phyloP scores from a whole-genome alignment of 2,329 filamentous ascomycete species.

The Plenodomus biglobosus region DNA sequence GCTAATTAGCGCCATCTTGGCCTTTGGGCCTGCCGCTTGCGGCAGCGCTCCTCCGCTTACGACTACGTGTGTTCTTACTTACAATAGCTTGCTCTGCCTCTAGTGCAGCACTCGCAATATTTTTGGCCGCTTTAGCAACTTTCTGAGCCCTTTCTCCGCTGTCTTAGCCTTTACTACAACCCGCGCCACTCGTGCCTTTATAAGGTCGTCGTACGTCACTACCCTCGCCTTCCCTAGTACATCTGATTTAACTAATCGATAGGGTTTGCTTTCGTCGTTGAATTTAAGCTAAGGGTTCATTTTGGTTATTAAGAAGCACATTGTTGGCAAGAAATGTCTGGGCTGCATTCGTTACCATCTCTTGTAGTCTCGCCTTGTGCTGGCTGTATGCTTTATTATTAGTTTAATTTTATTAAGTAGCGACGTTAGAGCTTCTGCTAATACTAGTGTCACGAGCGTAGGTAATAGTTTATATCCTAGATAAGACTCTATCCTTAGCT shows the following conservation, averaged over 20 bases:
- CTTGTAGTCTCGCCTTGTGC: constrained; percentile 11
- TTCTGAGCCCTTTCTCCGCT: constrained; percentile 3
- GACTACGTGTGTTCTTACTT: constrained; percentile 3
- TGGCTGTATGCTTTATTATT: constrained; percentile 9
- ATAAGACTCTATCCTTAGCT: constrained; percentile 6
- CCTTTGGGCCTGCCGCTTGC: constrained; percentile 4
- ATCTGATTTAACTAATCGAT: constrained; percentile 1
- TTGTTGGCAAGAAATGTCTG: constrained; percentile 24
- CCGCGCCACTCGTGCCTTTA: constrained; percentile 6
- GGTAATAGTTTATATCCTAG: constrained; percentile 14
- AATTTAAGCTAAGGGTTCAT: constrained; percentile 27
- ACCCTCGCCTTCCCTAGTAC: constrained; percentile 8
- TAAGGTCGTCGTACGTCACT: constrained; percentile 9
- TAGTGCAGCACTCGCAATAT: constrained; percentile 5
- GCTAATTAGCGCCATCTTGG: constrained; percentile 4
- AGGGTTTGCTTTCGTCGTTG: constrained; percentile 29
- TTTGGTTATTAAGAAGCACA: constrained; percentile 31
- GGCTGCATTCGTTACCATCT: constrained; percentile 25
- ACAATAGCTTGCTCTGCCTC: constrained; percentile 8
- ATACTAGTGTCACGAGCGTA: constrained; percentile 20
- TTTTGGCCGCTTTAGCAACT: constrained; percentile 4
- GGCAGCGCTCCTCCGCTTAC: constrained; percentile 10
- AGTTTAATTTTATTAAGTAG: constrained; percentile 18
- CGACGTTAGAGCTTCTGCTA: constrained; percentile 16
- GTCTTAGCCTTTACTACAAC: constrained; percentile 2